Percentiles rank a stretch among this genome's conserved stretches.
phyloP scores from a whole-genome alignment of 257 asterid genomes.

The Parsonsia alboflavescens region DNA sequence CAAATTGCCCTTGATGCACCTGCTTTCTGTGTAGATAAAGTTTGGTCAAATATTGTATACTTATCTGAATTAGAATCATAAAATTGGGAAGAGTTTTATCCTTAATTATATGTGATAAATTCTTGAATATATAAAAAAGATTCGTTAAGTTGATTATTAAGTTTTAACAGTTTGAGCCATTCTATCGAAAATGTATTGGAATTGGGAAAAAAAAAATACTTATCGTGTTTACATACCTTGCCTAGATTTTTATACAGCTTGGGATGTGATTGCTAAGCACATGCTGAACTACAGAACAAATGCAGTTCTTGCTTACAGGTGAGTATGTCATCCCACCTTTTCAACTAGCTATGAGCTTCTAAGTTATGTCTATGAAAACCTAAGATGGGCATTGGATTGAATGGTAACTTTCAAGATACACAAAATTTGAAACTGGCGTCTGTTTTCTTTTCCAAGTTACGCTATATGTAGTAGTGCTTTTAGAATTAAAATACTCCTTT shows the following conservation, averaged over 20 bases:
- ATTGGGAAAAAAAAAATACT: neutral
- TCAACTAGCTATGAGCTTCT: neutral
- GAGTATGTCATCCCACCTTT: constrained; percentile 14
- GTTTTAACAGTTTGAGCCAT: neutral
- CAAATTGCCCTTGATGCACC: constrained; percentile 1
- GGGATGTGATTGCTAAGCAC: constrained; percentile 81
- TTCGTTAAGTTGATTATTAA: neutral
- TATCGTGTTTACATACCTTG: constrained; percentile 18
- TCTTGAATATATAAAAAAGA: too few species aligned
- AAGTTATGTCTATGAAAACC: neutral
- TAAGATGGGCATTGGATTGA: neutral
- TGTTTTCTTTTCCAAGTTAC: neutral
- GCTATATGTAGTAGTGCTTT: neutral
- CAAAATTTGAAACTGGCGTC: neutral
- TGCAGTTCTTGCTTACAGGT: constrained; percentile 77
- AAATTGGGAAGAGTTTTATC: neutral
- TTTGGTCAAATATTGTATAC: neutral
- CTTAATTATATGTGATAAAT: neutral
- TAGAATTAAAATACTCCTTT: neutral
- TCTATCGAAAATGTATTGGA: neutral
- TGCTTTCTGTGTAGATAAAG: neutral
- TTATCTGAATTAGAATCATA: neutral
- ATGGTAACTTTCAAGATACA: neutral
- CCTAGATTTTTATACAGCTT: constrained; percentile 95
- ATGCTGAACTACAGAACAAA: constrained; percentile 45